Conservation (phyloP, 1,284 basidiomycete species). For the Microbotryum silenes-acaulis region DNA sequence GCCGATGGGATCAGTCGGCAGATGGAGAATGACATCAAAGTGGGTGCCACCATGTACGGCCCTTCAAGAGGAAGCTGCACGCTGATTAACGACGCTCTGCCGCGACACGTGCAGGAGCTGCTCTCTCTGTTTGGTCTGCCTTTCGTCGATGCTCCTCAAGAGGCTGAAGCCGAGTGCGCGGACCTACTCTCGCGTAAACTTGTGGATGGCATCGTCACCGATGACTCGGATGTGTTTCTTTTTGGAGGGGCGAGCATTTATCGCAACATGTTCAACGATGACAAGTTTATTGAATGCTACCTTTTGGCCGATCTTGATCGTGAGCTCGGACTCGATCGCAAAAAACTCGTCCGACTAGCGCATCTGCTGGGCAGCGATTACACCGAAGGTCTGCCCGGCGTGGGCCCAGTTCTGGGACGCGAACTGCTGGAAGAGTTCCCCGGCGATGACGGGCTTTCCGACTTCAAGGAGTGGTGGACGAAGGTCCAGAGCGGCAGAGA, state of each 20-base stretch:
- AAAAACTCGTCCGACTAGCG: constrained; percentile 78
- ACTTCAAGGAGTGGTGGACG: constrained; percentile 91
- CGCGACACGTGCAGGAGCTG: constrained; percentile 52
- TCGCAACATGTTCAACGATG: constrained; percentile 99
- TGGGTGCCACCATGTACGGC: constrained; percentile 37
- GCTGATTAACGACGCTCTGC: no score
- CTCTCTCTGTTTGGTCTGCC: constrained; percentile 92
- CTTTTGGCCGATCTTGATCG: constrained; percentile 72
- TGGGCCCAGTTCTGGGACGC: constrained; percentile 94
- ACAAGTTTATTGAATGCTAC: constrained; percentile 96
- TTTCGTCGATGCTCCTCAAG: constrained; percentile 97
- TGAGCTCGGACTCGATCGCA: constrained; percentile 80
- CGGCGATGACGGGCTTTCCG: constrained; percentile 67
- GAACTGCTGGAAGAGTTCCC: constrained; percentile 87
- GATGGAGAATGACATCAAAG: constrained; percentile 95
- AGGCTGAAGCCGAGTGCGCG: constrained; percentile 98
- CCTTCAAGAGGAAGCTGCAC: no score
- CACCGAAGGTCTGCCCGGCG: constrained; percentile 86
- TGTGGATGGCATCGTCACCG: constrained; percentile 96
- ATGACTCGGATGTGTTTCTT: constrained; percentile 97
- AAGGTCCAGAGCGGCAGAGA: constrained; percentile 90
- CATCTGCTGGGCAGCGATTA: constrained; percentile 96
- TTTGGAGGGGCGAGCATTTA: constrained; percentile 90
- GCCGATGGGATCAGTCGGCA: constrained; percentile 91
- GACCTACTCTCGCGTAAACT: constrained; percentile 74